These are phyloP conservation scores for Aspergillus sclerotiicarbonarius DNA, from an alignment of 495 filamentous ascomycete species.

Conservation along the genomic window DNA sequence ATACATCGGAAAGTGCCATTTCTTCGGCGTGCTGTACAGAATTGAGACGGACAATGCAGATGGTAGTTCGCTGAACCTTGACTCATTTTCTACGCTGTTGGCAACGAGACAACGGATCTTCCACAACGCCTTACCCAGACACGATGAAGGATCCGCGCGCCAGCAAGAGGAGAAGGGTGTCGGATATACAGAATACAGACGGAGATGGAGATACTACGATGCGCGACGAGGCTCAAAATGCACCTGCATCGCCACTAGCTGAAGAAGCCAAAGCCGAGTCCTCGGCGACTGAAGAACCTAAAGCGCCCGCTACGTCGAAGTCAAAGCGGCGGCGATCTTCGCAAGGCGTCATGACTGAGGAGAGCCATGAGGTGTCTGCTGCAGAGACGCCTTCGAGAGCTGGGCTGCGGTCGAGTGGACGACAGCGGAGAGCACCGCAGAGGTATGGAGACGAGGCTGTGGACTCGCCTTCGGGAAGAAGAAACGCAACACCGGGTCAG, in stretches of 20 bases:
- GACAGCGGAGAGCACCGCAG: constrained; percentile 42
- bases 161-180: constrained; percentile 42
- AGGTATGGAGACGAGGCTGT: constrained; percentile 32
- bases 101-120: no score
- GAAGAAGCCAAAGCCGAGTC: constrained; percentile 13
- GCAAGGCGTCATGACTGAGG: constrained; percentile 3
- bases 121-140: no score
- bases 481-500: constrained; percentile 25
- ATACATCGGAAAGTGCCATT: no score
- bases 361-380: constrained; percentile 12
- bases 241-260: constrained; percentile 15
- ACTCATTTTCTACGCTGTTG: no score
- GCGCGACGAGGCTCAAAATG: constrained; percentile 22
- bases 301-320: constrained; percentile 7
- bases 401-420: constrained; percentile 37
- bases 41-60: no score
- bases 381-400: constrained; percentile 25
- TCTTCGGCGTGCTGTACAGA: no score
- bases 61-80: no score
- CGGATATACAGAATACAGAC: constrained; percentile 26
- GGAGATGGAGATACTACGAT: constrained; percentile 39
- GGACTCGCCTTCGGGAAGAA: constrained; percentile 24
- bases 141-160: constrained; percentile 43
- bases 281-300: background rate
- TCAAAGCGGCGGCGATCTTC: constrained; percentile 29